Base-by-base conservation (phyloP, 345 rosid species). In the Clausena lansium region DNA sequence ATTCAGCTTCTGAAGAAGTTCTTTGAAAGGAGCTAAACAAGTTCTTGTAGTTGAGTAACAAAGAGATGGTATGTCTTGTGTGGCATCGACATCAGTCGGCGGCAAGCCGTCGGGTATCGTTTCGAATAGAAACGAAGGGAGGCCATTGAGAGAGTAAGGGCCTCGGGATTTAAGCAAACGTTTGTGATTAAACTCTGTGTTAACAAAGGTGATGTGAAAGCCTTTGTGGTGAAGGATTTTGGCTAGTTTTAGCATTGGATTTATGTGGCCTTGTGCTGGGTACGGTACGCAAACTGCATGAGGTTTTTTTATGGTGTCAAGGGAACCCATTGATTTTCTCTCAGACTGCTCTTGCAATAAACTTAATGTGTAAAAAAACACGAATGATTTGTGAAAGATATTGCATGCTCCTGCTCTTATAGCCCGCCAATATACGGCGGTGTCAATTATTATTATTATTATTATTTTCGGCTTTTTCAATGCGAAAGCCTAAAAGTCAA, bases 241-340 rank as follows among this genome's bases (percentile, higher is more conserved):
- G 25, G 92, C 89, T 7, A 87, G 61, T 71, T 83, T 83, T 1
- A 87, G 77, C 90, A 87, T 86, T 25, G 92, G 86, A 52, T 59
- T 86, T 45, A 89, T 79, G 83, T 89, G 92, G 64, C 89, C 85
- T 75, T 89, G 92, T 20, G 87, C 89, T 27, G 90, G 90, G 73
- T 25, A 87, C 0, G 92, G 90, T 27, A 89, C 28, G 68, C 89
- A 89, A n/a, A 89, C 89, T 2, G 79, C 90, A 72, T 89, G 90
- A 38, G 86, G 85, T 70, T 82, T 78, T 33, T 54, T 64, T 1
- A 33, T 65, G 5, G 25, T 5, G 6, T 15, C 30, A 8, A 61
- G 0, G 9, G 77, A 72, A 57, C 73, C 82, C 87, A 80, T 85
- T 65, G 17, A 15, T 30, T 11, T 30, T 13, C 30, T 28, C 9